Evolutionary conservation across 1,139 yeast genomes (phyloP).

Genomic region (Geotrichum histeridarum): DNA sequence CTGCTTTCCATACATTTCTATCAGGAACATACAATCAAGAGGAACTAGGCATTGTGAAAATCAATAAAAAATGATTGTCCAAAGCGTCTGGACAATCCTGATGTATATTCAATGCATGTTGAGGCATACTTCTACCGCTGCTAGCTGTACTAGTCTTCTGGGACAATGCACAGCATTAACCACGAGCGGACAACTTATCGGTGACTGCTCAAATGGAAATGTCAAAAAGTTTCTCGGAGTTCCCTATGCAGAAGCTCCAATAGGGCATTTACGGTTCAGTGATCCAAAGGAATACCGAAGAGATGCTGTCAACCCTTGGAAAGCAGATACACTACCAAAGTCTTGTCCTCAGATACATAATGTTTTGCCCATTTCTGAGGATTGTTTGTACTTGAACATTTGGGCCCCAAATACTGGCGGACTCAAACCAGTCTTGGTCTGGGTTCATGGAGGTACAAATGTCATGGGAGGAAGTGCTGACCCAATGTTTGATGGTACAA

Average conservation of each 20-base stretch:
- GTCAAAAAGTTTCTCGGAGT: conserved; percentile 24
- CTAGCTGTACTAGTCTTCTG: no score
- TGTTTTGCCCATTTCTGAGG: conserved; percentile 23
- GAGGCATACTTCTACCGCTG: not conserved
- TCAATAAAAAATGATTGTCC: no score
- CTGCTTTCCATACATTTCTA: not conserved
- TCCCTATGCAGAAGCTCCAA: conserved; percentile 31
- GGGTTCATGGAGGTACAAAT: conserved; percentile 43
- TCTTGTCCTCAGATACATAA: conserved; percentile 27
- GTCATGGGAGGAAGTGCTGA: conserved; percentile 33
- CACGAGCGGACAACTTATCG: conserved; percentile 12
- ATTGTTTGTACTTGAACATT: conserved; percentile 32
- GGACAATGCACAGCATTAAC: conserved; percentile 11
- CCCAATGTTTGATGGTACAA: conserved; percentile 34
- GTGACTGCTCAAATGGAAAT: conserved; percentile 11
- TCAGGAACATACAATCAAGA: no score
- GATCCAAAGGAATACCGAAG: conserved; percentile 23
- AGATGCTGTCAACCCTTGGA: not conserved
- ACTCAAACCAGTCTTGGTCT: conserved; percentile 34
- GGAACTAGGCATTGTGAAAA: no score
- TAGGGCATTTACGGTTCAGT: conserved; percentile 23
- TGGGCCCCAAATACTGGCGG: conserved; percentile 23
- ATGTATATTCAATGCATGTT: conserved; percentile 9
- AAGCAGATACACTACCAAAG: conserved; percentile 21
- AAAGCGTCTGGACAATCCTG: not conserved